phyloP scores from a whole-genome alignment of 441 rosid genomes.

The Populus hybrid region DNA sequence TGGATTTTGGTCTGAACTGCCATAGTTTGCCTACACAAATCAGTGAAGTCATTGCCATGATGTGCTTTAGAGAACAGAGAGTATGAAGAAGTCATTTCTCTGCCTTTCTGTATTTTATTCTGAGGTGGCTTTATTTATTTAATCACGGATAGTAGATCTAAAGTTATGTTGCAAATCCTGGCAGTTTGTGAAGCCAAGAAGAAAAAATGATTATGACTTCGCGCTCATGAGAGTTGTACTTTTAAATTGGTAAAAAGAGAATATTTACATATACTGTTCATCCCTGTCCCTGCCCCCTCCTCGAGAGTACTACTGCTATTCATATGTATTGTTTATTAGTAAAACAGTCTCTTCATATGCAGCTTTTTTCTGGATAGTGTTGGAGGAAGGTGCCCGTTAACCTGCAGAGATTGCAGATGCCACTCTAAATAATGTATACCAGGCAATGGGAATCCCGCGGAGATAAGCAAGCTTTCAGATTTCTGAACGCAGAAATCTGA shows the following conservation, averaged over 20 bases:
- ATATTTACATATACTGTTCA: not conserved
- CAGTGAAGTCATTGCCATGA: not conserved
- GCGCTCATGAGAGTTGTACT: too few relatives aligned
- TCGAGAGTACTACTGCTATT: not conserved
- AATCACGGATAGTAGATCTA: too few relatives aligned
- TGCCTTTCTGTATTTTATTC: not conserved
- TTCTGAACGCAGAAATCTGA: not conserved
- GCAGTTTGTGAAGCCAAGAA: too few relatives aligned
- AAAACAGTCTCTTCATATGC: not conserved
- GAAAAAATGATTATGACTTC: too few relatives aligned
- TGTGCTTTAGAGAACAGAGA: not conserved
- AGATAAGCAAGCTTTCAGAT: constrained; percentile 22
- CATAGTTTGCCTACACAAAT: not conserved
- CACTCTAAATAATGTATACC: constrained; percentile 41
- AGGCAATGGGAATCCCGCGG: constrained; percentile 81
- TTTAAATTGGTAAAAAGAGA: too few relatives aligned
- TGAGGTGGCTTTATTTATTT: too few relatives aligned
- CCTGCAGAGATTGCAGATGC: constrained; percentile 66
- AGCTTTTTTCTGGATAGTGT: constrained; percentile 41
- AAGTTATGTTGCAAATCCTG: too few relatives aligned
- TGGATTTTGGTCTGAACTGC: not conserved
- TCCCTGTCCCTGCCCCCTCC: not conserved
- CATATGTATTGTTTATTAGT: not conserved
- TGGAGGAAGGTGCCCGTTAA: constrained; percentile 62
- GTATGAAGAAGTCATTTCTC: not conserved